phyloP scores from a whole-genome alignment of 2,329 filamentous ascomycete genomes.

The Pyrenochaeta sp. region DNA sequence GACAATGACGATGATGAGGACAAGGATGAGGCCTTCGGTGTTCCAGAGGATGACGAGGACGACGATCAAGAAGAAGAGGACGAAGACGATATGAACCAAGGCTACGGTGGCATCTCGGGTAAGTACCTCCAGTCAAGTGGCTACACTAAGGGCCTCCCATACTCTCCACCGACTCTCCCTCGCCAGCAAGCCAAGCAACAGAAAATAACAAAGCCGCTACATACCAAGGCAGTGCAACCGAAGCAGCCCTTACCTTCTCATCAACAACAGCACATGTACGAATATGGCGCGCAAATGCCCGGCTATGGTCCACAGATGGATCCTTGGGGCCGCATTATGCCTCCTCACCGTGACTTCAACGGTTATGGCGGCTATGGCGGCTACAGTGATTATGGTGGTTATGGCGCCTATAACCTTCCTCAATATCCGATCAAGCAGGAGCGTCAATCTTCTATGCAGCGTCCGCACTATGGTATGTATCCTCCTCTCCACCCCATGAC shows the following conservation, averaged over 20 bases:
- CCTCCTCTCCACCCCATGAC: conserved; percentile 5
- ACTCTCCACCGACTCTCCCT: background rate
- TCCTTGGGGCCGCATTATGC: conserved; percentile 11
- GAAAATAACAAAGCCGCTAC: conserved; percentile 2
- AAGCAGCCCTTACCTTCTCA: background rate
- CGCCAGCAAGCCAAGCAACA: conserved; percentile 9
- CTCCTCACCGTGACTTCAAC: background rate
- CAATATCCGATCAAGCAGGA: background rate
- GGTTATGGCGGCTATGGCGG: background rate
- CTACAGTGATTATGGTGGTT: conserved; percentile 10
- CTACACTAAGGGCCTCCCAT: conserved; percentile 4
- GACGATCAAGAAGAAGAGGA: conserved; percentile 8
- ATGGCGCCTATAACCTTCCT: background rate
- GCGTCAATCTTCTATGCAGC: conserved; percentile 7
- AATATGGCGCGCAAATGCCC: conserved; percentile 5
- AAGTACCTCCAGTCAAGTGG: conserved; percentile 13
- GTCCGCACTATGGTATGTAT: conserved; percentile 6
- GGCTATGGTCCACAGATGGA: conserved; percentile 6
- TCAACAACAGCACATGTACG: conserved; percentile 5
- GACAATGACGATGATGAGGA: conserved; percentile 12
- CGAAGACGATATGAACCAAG: conserved; percentile 7
- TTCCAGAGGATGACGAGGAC: conserved; percentile 6
- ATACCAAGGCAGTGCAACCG: background rate
- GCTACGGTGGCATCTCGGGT: conserved; percentile 8
- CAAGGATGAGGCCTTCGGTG: background rate